Conservation (phyloP, 768 basidiomycete species). For the Suillus occidentalis region DNA sequence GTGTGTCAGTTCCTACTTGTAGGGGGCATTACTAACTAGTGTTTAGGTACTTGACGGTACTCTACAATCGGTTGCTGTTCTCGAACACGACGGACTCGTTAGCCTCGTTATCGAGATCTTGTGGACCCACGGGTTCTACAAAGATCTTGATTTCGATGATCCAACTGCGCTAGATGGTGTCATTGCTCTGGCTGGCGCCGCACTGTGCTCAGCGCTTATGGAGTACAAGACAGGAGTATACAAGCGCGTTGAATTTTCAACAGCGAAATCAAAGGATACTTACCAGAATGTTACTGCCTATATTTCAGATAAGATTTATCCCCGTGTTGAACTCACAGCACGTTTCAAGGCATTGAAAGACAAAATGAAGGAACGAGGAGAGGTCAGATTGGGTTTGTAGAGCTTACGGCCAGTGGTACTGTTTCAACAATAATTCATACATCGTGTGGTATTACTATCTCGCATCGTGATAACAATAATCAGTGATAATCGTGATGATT, state of each 20-base stretch:
- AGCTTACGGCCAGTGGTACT: no score
- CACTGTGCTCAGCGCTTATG: not conserved
- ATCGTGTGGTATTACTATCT: not conserved
- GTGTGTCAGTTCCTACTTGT: not conserved
- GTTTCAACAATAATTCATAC: no score
- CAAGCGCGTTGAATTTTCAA: not conserved
- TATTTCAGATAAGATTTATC: not conserved
- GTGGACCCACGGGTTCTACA: not conserved
- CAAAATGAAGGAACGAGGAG: not conserved
- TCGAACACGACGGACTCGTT: not conserved
- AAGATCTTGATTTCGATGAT: not conserved
- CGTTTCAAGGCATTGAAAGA: not conserved
- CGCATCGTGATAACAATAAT: not conserved
- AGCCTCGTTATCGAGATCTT: not conserved
- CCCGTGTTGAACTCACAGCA: not conserved
- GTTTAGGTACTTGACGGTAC: not conserved
- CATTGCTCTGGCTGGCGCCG: not conserved
- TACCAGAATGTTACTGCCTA: not conserved
- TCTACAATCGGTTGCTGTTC: not conserved
- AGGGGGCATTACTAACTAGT: not conserved
- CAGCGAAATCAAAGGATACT: not conserved
- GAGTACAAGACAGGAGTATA: not conserved
- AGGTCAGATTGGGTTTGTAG: not conserved
- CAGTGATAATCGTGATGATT: not conserved
- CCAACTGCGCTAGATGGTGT: not conserved